phyloP scores from a whole-genome alignment of 1,139 yeast genomes.

The Magnusiomyces fungicola region DNA sequence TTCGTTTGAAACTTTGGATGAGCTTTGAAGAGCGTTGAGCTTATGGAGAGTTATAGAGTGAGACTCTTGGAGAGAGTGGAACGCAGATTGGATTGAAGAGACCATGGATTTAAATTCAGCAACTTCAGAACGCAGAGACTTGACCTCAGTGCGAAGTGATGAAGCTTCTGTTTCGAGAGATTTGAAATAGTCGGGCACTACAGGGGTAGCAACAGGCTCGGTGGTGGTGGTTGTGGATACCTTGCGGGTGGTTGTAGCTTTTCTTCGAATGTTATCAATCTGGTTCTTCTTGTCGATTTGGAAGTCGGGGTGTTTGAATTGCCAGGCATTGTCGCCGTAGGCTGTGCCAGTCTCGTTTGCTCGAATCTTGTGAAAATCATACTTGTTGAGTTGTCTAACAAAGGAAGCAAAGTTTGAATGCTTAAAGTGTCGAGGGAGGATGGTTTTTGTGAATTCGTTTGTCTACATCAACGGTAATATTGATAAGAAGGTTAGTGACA shows the following conservation, averaged over 20 bases:
- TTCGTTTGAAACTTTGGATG: slow-evolving; percentile 10
- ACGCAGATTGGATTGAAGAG: slow-evolving; percentile 1
- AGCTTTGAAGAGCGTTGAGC: slow-evolving; percentile 10
- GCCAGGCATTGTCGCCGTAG: slow-evolving; percentile 80
- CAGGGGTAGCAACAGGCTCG: background rate
- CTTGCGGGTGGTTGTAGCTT: slow-evolving; percentile 59
- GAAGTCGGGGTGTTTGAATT: slow-evolving; percentile 87
- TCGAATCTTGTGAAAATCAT: slow-evolving; percentile 92
- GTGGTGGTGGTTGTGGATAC: slow-evolving; percentile 7
- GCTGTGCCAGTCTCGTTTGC: slow-evolving; percentile 46
- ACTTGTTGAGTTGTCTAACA: slow-evolving; percentile 90
- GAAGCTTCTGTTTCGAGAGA: background rate
- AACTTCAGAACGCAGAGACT: slow-evolving; percentile 8
- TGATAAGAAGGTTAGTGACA: background rate
- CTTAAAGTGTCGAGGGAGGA: slow-evolving; percentile 84
- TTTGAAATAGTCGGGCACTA: background rate
- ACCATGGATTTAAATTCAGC: background rate
- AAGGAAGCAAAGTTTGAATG: slow-evolving; percentile 92
- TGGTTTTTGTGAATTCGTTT: slow-evolving; percentile 77
- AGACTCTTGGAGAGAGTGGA: slow-evolving; percentile 7
- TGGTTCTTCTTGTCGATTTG: slow-evolving; percentile 61
- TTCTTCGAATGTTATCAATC: slow-evolving; percentile 71
- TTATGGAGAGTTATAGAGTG: slow-evolving; percentile 9
- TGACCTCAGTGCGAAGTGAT: background rate
- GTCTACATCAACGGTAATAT: too few species aligned